phyloP scores from a whole-genome alignment of 2,329 filamentous ascomycete genomes.

The Knufia petricola region DNA sequence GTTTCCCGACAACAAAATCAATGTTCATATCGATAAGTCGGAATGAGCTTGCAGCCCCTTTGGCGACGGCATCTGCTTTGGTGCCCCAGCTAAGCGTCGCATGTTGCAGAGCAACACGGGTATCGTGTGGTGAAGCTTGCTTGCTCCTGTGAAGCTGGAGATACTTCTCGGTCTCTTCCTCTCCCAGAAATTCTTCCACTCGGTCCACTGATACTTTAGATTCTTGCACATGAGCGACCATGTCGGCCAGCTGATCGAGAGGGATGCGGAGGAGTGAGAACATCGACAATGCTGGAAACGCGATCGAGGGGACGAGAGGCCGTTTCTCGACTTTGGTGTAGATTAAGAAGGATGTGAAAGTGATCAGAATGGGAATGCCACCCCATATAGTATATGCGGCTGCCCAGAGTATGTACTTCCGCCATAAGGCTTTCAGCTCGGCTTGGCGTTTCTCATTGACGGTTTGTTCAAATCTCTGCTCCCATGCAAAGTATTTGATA shows the following conservation, averaged over 20 bases:
- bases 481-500: constrained; percentile 99
- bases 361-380: constrained; percentile 87
- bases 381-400: constrained; percentile 92
- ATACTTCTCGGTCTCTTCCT: constrained; percentile 96
- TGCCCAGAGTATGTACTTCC: constrained; percentile 84
- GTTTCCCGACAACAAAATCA: constrained; percentile 70
- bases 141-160: constrained; percentile 66
- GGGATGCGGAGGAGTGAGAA: constrained; percentile 91
- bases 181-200: constrained; percentile 84
- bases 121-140: constrained; percentile 56
- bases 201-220: constrained; percentile 94
- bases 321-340: constrained; percentile 88
- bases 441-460: constrained; percentile 78
- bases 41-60: constrained; percentile 59
- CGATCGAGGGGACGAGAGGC: constrained; percentile 79
- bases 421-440: constrained; percentile 69
- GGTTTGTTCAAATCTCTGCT: constrained; percentile 74
- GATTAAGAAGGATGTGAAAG: constrained; percentile 88
- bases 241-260: constrained; percentile 90
- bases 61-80: constrained; percentile 39
- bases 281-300: constrained; percentile 90
- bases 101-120: constrained; percentile 72
- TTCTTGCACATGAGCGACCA: constrained; percentile 97
- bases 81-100: constrained; percentile 86
- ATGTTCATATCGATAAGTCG: constrained; percentile 74